Evolutionary conservation across 2,329 filamentous ascomycete species (phyloP).

Genomic region (Trichoderma koningii): DNA sequence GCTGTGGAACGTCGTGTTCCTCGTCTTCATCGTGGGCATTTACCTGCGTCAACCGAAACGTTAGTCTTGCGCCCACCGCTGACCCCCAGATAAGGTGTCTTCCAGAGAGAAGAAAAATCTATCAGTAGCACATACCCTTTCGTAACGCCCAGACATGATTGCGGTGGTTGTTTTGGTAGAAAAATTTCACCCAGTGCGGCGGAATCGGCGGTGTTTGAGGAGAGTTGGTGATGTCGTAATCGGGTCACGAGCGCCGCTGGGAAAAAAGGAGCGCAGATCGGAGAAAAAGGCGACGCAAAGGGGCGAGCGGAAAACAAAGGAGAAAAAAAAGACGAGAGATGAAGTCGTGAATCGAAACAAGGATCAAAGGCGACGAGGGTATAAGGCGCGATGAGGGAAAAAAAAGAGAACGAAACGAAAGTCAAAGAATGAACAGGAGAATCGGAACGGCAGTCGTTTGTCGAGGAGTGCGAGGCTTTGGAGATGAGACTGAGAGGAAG

Average conservation of each 20-base stretch:
- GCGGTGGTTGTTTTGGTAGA: neutral
- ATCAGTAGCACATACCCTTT: conserved; percentile 51
- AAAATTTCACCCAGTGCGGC: conserved; percentile 12
- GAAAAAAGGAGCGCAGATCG: conserved; percentile 19
- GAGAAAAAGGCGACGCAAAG: neutral
- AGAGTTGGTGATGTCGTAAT: conserved; percentile 22
- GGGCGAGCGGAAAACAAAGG: conserved; percentile 2
- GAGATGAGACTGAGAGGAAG: conserved; percentile 13
- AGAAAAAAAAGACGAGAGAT: neutral
- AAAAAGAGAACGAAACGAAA: conserved; percentile 2
- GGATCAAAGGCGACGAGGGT: neutral
- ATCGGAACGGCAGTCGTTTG: neutral
- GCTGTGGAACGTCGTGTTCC: conserved; percentile 22
- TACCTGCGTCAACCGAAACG: conserved; percentile 47
- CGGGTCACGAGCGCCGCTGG: conserved; percentile 16
- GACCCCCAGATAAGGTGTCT: neutral
- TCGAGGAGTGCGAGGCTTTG: conserved; percentile 1
- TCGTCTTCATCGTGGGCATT: conserved; percentile 62
- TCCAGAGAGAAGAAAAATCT: neutral
- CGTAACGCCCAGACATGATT: conserved; percentile 59
- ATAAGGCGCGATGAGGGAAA: neutral
- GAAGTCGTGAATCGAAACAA: neutral
- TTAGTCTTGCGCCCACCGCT: conserved; percentile 8
- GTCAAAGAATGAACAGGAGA: neutral
- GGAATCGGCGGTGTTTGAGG: neutral